A percentile compares a stretch with the other conserved stretches of the same genome.
Evolutionary conservation across 164 flowering plant genomes (phyloP).

Genomic region (Houttuynia cordata): DNA sequence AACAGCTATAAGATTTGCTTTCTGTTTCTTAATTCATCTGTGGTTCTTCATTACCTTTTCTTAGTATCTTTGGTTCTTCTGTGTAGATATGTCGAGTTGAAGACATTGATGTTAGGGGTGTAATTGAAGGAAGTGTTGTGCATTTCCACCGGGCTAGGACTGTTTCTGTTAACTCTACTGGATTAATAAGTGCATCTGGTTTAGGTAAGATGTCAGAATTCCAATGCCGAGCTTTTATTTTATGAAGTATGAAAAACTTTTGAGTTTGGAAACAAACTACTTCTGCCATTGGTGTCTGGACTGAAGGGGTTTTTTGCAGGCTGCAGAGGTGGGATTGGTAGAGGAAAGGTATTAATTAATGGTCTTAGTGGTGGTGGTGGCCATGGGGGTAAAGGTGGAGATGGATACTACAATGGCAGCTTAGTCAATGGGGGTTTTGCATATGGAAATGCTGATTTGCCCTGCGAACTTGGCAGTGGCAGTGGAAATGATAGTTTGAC

Average conservation of each 20-base stretch:
- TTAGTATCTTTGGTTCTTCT: neutral
- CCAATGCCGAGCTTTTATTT: neutral
- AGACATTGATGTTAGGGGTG: slow-evolving; percentile 61
- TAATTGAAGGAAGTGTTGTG: slow-evolving; percentile 68
- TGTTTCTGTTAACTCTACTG: slow-evolving; percentile 45
- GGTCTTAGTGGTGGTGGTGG: slow-evolving; percentile 88
- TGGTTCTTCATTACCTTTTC: neutral
- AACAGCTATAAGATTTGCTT: neutral
- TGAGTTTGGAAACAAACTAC: neutral
- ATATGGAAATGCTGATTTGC: slow-evolving; percentile 84
- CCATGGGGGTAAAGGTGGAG: slow-evolving; percentile 96
- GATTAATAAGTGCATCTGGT: slow-evolving; percentile 62
- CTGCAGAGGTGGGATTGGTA: slow-evolving; percentile 79
- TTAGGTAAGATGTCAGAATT: slow-evolving; percentile 37
- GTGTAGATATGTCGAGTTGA: slow-evolving; percentile 89
- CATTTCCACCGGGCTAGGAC: slow-evolving; percentile 86
- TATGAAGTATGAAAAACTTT: neutral
- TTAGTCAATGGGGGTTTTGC: slow-evolving; percentile 55
- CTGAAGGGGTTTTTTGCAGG: slow-evolving; percentile 28
- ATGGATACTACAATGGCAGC: slow-evolving; percentile 57
- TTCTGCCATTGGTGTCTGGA: neutral
- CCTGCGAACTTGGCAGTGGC: slow-evolving; percentile 99
- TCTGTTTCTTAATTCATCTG: neutral
- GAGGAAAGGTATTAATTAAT: slow-evolving; percentile 45
- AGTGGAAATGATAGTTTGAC: slow-evolving; percentile 62